Conservation (phyloP, 176 grass and related monocot genomes). For the Musa troglodytarum region DNA sequence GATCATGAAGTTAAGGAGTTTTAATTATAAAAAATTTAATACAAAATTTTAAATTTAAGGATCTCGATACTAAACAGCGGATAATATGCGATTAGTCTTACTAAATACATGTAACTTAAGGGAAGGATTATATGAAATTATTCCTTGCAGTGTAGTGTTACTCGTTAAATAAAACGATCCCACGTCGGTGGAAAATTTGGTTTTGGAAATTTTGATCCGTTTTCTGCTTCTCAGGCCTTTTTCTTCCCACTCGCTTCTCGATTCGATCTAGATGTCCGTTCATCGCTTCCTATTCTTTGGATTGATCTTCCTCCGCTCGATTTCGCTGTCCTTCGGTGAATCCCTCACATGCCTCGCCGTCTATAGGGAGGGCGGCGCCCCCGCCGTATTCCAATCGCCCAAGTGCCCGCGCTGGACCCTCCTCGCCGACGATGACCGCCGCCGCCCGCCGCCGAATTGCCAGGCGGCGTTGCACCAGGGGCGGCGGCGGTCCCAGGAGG, state of each 20-base stretch:
- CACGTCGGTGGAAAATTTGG: too few relatives aligned
- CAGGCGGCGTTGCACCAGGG: conserved; percentile 50
- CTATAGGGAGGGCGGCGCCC: conserved; percentile 77
- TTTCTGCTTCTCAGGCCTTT: background rate
- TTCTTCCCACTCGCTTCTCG: background rate
- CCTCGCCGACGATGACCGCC: conserved; percentile 20
- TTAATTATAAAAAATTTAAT: too few relatives aligned
- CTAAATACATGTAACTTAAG: too few relatives aligned
- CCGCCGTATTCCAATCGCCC: conserved; percentile 76
- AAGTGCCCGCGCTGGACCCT: conserved; percentile 81
- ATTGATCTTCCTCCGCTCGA: background rate
- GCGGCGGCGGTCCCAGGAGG: conserved; percentile 70
- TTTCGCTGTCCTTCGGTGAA: conserved; percentile 33
- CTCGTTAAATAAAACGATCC: too few relatives aligned
- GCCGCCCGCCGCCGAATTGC: conserved; percentile 31
- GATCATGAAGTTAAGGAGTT: too few relatives aligned
- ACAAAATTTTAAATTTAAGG: too few relatives aligned
- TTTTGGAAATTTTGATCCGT: background rate
- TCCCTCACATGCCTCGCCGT: conserved; percentile 57
- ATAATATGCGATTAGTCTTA: too few relatives aligned
- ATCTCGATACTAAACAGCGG: too few relatives aligned
- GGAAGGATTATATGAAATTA: too few relatives aligned
- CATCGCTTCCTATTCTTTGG: background rate
- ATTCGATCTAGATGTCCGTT: background rate
- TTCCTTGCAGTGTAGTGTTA: too few relatives aligned